Evolutionary conservation across 495 filamentous ascomycete genomes (phyloP), one percentile per base, ranked within the genome.

Genomic region (Neurospora sp.): DNA sequence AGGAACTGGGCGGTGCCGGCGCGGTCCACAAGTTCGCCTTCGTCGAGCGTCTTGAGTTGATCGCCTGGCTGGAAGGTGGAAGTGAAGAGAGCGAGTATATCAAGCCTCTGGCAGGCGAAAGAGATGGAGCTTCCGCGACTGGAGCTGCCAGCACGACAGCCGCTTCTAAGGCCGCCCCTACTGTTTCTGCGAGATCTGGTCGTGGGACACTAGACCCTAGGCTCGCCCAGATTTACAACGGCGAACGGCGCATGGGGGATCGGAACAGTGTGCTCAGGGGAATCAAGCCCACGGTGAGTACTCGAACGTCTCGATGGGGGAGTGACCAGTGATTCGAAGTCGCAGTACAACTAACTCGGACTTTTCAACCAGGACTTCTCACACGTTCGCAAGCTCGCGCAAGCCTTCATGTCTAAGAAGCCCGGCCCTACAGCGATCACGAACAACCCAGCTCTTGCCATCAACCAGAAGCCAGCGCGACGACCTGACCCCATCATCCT

Each of bases 401-500:
- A 91, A 77, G 83, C 88, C 69, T 97, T 98, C 85, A 90, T 96
- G 79, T 87, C 87, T 39, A 91, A 91, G 81, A 88, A 84, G 73
- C 83, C 82, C 66, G 80, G 76, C 76, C 76, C 79, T 37, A 71
- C 74, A 75, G 75, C 78, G 78, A 31, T 85, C 79, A 73, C 77
- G 20, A 82, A 74, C 75, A 85, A 79, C 69, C 75, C 82, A 1
- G 72, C 83, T 5, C 82, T 86, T 27, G 77, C 82, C 9, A 82
- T 85, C 46, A 86, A 85, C 77, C 85, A 86, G 72, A 87, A 88
- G 77, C 80, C 84, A 11, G 79, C 79, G 31, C 84, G 90, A 40
- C 90, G 93, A 42, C 89, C 90, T 70, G 94, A 99, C 79, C 96
- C 96, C 27, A 99, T 99, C 83, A 97, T 99, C 84, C 90, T 99